A percentile compares a stretch with the other conserved stretches of the same genome.
Evolutionary conservation across 805 yeast species (phyloP).

Genomic region (Wickerhamiella azyma): DNA sequence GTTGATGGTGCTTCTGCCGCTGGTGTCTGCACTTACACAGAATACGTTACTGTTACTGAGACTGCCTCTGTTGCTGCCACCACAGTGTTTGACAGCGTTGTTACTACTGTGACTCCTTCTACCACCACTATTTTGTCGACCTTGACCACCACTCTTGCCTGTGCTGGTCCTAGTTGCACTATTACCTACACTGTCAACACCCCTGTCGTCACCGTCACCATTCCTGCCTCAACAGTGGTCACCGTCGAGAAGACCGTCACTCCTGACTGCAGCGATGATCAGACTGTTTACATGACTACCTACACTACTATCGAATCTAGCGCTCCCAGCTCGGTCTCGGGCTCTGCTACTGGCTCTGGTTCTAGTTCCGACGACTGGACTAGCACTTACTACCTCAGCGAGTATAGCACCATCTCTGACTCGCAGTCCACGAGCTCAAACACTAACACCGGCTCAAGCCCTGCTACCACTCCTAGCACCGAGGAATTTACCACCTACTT

Average conservation of each 20-base stretch:
- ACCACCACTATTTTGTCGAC: background rate
- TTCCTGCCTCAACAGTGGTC: background rate
- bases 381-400: background rate
- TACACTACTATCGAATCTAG: background rate
- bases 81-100: background rate
- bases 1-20: background rate
- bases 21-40: conserved; percentile 5
- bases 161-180: conserved; percentile 1
- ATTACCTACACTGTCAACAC: conserved; percentile 5
- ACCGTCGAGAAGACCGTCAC: background rate
- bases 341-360: too few species aligned
- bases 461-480: background rate
- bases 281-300: background rate
- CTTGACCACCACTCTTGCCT: background rate
- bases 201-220: background rate
- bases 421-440: too few species aligned
- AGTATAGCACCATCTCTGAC: background rate
- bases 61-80: conserved; percentile 3
- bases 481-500: background rate
- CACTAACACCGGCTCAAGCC: background rate
- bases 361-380: background rate
- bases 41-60: background rate
- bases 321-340: background rate
- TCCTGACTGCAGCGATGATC: background rate
- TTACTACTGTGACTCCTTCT: background rate